phyloP scores from a whole-genome alignment of 2,329 filamentous ascomycete genomes.

The Aspergillus calidoustus region DNA sequence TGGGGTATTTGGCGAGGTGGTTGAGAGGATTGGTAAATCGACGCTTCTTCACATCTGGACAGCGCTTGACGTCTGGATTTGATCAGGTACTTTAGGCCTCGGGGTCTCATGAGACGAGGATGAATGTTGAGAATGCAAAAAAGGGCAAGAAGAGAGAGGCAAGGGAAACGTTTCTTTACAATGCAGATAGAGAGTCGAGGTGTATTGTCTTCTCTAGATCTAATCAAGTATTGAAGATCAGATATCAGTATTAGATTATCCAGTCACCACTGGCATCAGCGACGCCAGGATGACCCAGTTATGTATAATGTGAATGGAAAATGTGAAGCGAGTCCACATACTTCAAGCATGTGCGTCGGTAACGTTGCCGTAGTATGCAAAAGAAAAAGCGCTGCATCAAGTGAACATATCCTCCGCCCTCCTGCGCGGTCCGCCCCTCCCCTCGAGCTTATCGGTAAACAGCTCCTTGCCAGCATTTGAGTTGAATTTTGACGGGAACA shows the following conservation, averaged over 20 bases:
- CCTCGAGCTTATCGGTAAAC: constrained; percentile 65
- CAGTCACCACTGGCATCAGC: not conserved
- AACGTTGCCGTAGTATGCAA: not conserved
- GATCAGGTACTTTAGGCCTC: no score
- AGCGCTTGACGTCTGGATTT: no score
- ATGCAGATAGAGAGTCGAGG: not conserved
- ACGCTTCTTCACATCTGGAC: no score
- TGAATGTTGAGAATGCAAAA: not conserved
- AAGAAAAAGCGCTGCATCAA: constrained; percentile 36
- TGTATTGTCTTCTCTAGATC: not conserved
- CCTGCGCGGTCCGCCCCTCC: constrained; percentile 63
- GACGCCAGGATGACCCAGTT: not conserved
- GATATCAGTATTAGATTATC: not conserved
- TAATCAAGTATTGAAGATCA: not conserved
- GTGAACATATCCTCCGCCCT: constrained; percentile 75
- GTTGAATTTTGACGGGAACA: constrained; percentile 67
- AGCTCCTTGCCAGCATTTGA: constrained; percentile 71
- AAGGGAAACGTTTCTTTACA: not conserved
- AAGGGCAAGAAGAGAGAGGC: not conserved
- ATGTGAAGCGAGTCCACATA: not conserved
- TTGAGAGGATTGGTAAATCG: no score
- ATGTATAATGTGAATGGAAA: not conserved
- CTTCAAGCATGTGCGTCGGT: no score
- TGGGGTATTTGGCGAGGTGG: no score
- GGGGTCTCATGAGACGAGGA: no score